Evolutionary conservation across 1,139 yeast species (phyloP), one percentile per base, ranked within the genome.

Genomic region (Kurtzmaniella quercitrusa): DNA sequence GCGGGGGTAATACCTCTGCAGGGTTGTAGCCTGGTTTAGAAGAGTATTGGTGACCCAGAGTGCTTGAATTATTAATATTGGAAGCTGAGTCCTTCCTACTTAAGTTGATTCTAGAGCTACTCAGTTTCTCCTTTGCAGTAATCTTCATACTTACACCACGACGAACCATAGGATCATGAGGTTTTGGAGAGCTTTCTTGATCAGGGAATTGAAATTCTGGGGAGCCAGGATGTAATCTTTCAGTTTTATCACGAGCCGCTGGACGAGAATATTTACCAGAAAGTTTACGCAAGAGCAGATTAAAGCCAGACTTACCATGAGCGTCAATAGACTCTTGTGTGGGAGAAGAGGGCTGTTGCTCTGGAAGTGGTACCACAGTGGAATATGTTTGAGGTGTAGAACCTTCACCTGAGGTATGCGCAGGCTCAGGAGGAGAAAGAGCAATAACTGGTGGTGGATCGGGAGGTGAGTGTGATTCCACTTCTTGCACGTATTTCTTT

Each of bases 81-180:
- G 43, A 34, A n/a, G 49, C 59, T 31, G 36, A 31, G 5, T 31
- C 36, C 14, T 31, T 31, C 10, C 18, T 14, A 46, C 38, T 51
- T 44, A 61, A 53, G 41, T 59, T 56, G 19, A 58, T 49, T 45
- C 65, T 50, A 45, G 75, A 53, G 45, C 54, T 51, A 2, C 73
- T 63, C 9, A 67, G 64, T 49, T 60, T 71, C 52, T 79, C 84
- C 53, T 74, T 77, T n/a, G 81, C 77, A 1, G 84, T 79, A 14
- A 79, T 76, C 58, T 77, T 79, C 78, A 79, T 73, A 59, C 81
- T 75, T 12, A 79, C 82, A 51, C 82, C 82, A 57, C 84, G 77
- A 53, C 82, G 81, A 42, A 78, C 77, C 68, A 75, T 59, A 45
- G 78, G 78, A 49, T 73, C 77, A 21, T 36, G 38, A 6, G 15